A percentile compares a stretch with the other conserved stretches of the same genome.
These are phyloP conservation scores for Colletotrichum musicola DNA, from an alignment of 2,329 filamentous ascomycete genomes.

Conservation along the genomic window DNA sequence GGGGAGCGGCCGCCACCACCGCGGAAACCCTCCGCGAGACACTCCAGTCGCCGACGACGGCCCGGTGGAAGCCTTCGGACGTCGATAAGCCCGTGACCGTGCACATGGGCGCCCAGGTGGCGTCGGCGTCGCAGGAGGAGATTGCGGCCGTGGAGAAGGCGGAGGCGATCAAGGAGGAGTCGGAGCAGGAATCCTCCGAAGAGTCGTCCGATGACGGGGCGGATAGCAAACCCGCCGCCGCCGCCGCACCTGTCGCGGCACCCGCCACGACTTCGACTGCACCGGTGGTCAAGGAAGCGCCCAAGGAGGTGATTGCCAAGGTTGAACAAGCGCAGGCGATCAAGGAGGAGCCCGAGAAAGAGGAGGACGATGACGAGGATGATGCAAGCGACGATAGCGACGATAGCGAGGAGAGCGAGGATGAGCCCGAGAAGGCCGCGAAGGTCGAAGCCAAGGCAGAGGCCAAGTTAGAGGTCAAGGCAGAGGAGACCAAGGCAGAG, in stretches of 20 bases:
- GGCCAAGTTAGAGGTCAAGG: neutral
- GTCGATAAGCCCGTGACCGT: slow-evolving; percentile 43
- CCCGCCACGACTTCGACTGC: slow-evolving; percentile 37
- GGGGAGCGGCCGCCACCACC: slow-evolving; percentile 47
- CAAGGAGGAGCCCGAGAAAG: slow-evolving; percentile 47
- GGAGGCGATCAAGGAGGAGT: slow-evolving; percentile 56
- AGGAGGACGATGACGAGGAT: slow-evolving; percentile 46
- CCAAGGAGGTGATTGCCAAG: slow-evolving; percentile 42
- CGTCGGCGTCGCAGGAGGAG: slow-evolving; percentile 51
- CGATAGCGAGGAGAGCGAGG: slow-evolving; percentile 39
- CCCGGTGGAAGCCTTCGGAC: slow-evolving; percentile 55
- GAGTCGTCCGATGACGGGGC: slow-evolving; percentile 47
- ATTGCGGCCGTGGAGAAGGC: slow-evolving; percentile 55
- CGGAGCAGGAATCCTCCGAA: slow-evolving; percentile 47
- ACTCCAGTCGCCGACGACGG: slow-evolving; percentile 58
- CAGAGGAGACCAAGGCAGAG: slow-evolving; percentile 12
- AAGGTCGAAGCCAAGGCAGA: slow-evolving; percentile 20
- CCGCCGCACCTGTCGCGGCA: slow-evolving; percentile 10
- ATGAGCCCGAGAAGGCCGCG: slow-evolving; percentile 40
- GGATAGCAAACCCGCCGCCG: slow-evolving; percentile 18
- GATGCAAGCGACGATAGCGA: slow-evolving; percentile 48
- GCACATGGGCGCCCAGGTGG: slow-evolving; percentile 49
- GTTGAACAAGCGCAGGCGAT: slow-evolving; percentile 46
- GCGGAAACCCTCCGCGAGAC: slow-evolving; percentile 45
- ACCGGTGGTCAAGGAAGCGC: slow-evolving; percentile 42